phyloP scores from a whole-genome alignment of 768 basidiomycete species.

The Lentinus brumalis region DNA sequence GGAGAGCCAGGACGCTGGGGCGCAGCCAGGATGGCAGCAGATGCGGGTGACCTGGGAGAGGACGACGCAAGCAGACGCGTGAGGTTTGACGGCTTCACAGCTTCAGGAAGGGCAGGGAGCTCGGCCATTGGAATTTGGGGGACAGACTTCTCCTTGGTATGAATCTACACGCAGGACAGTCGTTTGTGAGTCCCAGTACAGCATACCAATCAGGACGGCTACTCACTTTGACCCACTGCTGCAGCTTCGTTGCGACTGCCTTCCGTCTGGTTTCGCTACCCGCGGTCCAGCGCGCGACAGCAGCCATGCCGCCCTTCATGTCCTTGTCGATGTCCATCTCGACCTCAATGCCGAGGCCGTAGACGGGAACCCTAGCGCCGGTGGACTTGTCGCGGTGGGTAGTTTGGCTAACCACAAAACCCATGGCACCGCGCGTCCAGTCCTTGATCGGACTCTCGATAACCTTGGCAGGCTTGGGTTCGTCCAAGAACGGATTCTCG shows the following conservation, averaged over 20 bases:
- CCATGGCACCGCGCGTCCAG: constrained; percentile 83
- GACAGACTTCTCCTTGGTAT: constrained; percentile 42
- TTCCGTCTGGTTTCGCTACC: constrained; percentile 61
- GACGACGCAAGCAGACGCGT: constrained; percentile 72
- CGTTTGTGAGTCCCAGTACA: constrained; percentile 2
- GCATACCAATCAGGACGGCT: background rate
- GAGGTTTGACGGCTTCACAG: constrained; percentile 62
- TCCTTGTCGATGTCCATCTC: constrained; percentile 83
- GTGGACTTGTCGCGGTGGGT: constrained; percentile 70
- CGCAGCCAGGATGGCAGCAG: constrained; percentile 33
- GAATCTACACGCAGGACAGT: constrained; percentile 44
- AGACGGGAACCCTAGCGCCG: constrained; percentile 72
- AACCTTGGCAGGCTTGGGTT: constrained; percentile 35
- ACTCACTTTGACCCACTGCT: constrained; percentile 64
- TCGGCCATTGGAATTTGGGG: constrained; percentile 67
- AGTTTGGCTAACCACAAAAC: constrained; percentile 70
- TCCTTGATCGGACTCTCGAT: constrained; percentile 44
- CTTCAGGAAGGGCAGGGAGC: constrained; percentile 57
- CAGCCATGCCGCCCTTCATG: constrained; percentile 83
- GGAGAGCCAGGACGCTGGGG: constrained; percentile 34
- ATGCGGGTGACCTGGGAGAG: constrained; percentile 58
- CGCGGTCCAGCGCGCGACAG: constrained; percentile 86
- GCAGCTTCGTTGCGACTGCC: constrained; percentile 59
- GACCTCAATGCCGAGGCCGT: constrained; percentile 86
- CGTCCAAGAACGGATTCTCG: constrained; percentile 53